Percentiles rank a stretch among this genome's conserved stretches.
Conservation (phyloP, 352 stramenopile species). For the Globisporangium spiculum region DNA sequence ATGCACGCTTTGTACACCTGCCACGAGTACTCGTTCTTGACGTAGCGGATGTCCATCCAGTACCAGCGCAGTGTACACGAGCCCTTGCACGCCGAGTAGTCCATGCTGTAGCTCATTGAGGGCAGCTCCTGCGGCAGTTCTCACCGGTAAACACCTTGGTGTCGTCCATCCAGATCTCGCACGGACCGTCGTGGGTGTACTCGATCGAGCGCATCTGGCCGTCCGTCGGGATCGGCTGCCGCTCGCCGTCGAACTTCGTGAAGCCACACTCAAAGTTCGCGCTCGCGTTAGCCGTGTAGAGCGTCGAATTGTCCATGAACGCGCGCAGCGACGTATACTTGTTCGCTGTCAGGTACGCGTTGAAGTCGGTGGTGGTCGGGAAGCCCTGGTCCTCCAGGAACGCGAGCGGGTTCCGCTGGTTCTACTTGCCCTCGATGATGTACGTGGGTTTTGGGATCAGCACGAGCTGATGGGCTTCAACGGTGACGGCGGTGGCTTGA, state of each 20-base stretch:
- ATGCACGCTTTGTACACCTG: conserved; percentile 52
- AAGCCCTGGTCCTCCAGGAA: background rate
- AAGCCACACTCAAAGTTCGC: background rate
- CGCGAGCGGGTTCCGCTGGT: background rate
- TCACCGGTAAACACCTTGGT: conserved; percentile 27
- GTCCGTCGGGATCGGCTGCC: background rate
- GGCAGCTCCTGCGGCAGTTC: conserved; percentile 30
- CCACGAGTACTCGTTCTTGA: conserved; percentile 51
- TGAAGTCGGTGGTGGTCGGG: background rate
- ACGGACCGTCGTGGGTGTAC: conserved; percentile 46
- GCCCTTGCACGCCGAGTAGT: conserved; percentile 32
- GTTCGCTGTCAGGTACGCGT: background rate
- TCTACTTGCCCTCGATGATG: background rate
- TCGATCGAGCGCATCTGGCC: conserved; percentile 28
- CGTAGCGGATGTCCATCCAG: conserved; percentile 34
- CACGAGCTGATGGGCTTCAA: background rate
- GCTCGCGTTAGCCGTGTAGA: background rate
- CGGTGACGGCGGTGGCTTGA: background rate
- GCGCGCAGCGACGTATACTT: background rate
- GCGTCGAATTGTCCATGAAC: background rate
- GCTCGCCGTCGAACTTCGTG: background rate
- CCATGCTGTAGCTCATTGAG: conserved; percentile 27
- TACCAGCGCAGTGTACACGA: conserved; percentile 37
- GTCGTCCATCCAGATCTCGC: conserved; percentile 40
- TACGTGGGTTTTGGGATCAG: background rate